Conservation (phyloP, 805 yeast species). For the Pichia phayaonensis region DNA sequence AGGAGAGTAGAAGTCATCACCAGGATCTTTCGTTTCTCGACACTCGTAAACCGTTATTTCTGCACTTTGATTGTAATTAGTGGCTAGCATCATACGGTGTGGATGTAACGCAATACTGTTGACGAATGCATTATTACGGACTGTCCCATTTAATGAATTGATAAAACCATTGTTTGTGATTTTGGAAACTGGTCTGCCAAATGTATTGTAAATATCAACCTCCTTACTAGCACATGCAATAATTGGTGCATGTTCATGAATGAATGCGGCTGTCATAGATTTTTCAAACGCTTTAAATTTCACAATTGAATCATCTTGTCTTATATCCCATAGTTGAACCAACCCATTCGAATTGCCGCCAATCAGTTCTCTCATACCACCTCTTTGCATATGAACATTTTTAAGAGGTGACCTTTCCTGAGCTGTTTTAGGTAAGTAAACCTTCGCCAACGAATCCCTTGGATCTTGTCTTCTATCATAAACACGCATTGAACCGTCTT, state of each 20-base stretch:
- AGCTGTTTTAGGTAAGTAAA: slow-evolving; percentile 54
- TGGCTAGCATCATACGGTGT: slow-evolving; percentile 88
- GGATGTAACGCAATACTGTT: slow-evolving; percentile 79
- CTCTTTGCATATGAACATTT: slow-evolving; percentile 91
- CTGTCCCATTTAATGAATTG: slow-evolving; percentile 39
- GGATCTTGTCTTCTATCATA: slow-evolving; percentile 85
- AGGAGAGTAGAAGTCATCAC: slow-evolving; percentile 13
- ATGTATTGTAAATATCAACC: slow-evolving; percentile 76
- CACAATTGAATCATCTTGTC: slow-evolving; percentile 63
- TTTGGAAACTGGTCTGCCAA: slow-evolving; percentile 64
- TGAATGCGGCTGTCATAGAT: slow-evolving; percentile 59
- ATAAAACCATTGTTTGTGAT: slow-evolving; percentile 33
- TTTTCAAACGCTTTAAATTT: slow-evolving; percentile 47
- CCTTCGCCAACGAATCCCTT: slow-evolving; percentile 74
- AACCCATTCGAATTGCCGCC: slow-evolving; percentile 79
- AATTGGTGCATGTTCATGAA: slow-evolving; percentile 96
- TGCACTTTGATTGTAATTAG: slow-evolving; percentile 72
- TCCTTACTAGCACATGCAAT: slow-evolving; percentile 80
- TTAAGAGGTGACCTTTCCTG: slow-evolving; percentile 34
- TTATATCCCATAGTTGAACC: slow-evolving; percentile 86
- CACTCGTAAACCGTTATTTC: slow-evolving; percentile 58
- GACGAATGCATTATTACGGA: slow-evolving; percentile 45
- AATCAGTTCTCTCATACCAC: slow-evolving; percentile 85
- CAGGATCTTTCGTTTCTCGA: slow-evolving; percentile 23
- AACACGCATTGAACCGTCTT: slow-evolving; percentile 80